Conservation (phyloP, 495 filamentous ascomycete species). For the Glonium stellatum region DNA sequence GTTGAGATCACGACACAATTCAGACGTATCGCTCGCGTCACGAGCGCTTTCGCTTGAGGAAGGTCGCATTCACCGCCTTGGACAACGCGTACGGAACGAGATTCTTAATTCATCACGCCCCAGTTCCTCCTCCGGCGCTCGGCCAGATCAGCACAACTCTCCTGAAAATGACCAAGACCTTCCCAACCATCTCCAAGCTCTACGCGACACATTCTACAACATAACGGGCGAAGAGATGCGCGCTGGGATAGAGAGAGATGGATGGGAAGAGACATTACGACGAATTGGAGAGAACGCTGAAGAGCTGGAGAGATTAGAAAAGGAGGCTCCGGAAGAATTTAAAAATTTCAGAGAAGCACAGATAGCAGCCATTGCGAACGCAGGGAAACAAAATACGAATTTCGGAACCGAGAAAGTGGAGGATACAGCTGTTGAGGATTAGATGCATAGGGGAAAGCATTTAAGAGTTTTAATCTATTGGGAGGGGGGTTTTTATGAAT, state of each 20-base stretch:
- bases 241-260: slow-evolving; percentile 22
- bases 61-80: slow-evolving; percentile 76
- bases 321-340: slow-evolving; percentile 29
- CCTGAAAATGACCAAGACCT: slow-evolving; percentile 16
- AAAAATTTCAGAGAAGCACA: slow-evolving; percentile 21
- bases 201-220: slow-evolving; percentile 26
- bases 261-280: slow-evolving; percentile 22
- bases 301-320: slow-evolving; percentile 31
- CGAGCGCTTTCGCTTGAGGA: slow-evolving; percentile 80
- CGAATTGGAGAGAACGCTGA: slow-evolving; percentile 32
- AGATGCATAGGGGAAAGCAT: neutral
- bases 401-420: slow-evolving; percentile 3
- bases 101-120: slow-evolving; percentile 45
- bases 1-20: slow-evolving; percentile 59
- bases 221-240: slow-evolving; percentile 31
- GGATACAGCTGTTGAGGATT: slow-evolving; percentile 22
- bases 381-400: neutral
- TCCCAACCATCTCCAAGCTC: slow-evolving; percentile 15
- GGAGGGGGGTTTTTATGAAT: too few relatives aligned
- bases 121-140: slow-evolving; percentile 35
- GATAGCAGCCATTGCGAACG: slow-evolving; percentile 24
- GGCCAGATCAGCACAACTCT: slow-evolving; percentile 1
- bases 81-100: slow-evolving; percentile 71
- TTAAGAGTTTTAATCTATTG: too few relatives aligned
- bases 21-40: slow-evolving; percentile 71